phyloP scores from a whole-genome alignment of 2,329 filamentous ascomycete species.

The Alternaria gansuensis region DNA sequence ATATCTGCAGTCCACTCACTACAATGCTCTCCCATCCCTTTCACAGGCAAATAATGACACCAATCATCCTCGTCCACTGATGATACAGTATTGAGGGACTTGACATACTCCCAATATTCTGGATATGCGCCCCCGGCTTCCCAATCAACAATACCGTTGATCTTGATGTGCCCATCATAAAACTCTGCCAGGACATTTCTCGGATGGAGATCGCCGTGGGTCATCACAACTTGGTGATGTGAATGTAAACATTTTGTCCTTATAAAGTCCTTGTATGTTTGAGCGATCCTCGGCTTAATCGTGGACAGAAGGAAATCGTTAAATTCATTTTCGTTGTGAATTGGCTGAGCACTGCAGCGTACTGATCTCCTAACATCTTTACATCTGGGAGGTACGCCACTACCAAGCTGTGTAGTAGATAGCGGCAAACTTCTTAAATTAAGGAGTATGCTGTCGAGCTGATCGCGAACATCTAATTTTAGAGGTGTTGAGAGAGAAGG shows the following conservation, averaged over 20 bases:
- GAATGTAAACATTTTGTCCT: too few relatives aligned
- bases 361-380: background rate
- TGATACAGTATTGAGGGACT: too few relatives aligned
- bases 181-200: background rate
- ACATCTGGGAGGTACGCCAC: too few relatives aligned
- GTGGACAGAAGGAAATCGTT: slow-evolving; percentile 4
- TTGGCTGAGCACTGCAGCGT: background rate
- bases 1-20: too few relatives aligned
- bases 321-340: slow-evolving; percentile 3
- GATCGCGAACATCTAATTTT: too few relatives aligned
- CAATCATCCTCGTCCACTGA: too few relatives aligned
- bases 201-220: slow-evolving; percentile 3
- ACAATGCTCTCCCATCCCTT: too few relatives aligned
- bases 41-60: too few relatives aligned
- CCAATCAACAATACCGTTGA: background rate
- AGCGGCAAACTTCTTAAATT: too few relatives aligned
- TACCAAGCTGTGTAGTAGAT: too few relatives aligned
- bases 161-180: background rate
- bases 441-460: too few relatives aligned
- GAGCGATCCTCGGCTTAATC: background rate
- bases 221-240: slow-evolving; percentile 5
- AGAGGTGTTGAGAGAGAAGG: too few relatives aligned
- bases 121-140: slow-evolving; percentile 3
- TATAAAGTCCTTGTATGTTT: background rate
- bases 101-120: slow-evolving; percentile 5